Evolutionary conservation across 148 eudicot species (phyloP), one percentile per base, ranked within the genome.

Genomic region (Fagopyrum esculentum): DNA sequence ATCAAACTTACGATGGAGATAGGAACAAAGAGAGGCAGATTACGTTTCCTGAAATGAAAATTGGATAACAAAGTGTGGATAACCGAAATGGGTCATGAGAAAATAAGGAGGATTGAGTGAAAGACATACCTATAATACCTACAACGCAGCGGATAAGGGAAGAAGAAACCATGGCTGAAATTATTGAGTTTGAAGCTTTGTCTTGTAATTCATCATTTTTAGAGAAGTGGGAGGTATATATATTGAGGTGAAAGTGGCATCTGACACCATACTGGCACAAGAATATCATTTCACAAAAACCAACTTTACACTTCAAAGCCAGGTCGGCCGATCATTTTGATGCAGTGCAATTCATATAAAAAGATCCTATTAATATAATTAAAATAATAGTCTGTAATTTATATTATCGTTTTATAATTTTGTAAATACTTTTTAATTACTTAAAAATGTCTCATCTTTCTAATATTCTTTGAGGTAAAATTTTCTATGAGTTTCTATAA

Each of bases 31-130:
- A 46, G 19, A 71, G 55, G 26, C 54, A 46, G 45, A 71, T 12
- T 17, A 71, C 74, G n/a, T 71, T 71, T 6, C 74, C 74, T 71
- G 74, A 71, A 71, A 71, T 3, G 6, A 47, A 46, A 35, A 71
- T 61, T 61, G 30, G 29, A 26, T 26, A 9, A 29, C 68, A 29
- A 16, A 69, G 73, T 45, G 13, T 17, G 73, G 15, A 12, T 69
- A 9, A 44, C n/a, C 51, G 66, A 47, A 71, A 40, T 43, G 3
- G 17, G 35, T 69, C 44, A 66, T 2, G 3, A 15, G 9, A 40
- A 6, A 43, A 43, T 26, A 59, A 17, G 43, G 4, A 7, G 8
- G 8, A 17, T 29, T 35, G 1, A 30, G 12, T 29, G 15, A 40
- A 10, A 15, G 46, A 17, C 54, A 47, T 49, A 71, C 74, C 74